These are phyloP conservation scores for Phytopythium chamaehyphon DNA, from an alignment of 352 stramenopile species.

Conservation along the genomic window DNA sequence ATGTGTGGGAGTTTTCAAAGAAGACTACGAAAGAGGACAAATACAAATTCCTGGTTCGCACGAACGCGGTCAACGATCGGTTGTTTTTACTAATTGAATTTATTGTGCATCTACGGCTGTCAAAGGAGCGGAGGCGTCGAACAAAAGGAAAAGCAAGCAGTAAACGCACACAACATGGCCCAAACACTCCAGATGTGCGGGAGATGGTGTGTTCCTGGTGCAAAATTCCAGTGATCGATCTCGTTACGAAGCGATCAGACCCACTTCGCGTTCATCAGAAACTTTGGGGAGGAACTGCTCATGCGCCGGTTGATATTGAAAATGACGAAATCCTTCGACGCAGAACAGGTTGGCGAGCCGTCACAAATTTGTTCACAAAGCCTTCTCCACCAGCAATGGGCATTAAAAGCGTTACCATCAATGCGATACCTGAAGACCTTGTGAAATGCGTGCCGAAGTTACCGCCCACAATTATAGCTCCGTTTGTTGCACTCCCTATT, in stretches of 20 bases:
- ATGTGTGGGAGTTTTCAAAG: conserved; percentile 79
- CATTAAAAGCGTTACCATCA: conserved; percentile 64
- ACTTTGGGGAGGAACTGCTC: conserved; percentile 60
- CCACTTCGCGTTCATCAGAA: conserved; percentile 51
- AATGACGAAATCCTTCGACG: conserved; percentile 67
- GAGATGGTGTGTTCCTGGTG: conserved; percentile 82
- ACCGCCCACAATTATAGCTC: conserved; percentile 61
- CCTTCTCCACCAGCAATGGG: conserved; percentile 46
- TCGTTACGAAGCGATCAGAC: conserved; percentile 43
- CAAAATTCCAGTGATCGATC: conserved; percentile 57
- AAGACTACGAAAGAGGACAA: conserved; percentile 71
- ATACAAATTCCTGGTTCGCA: conserved; percentile 82
- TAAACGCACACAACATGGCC: background rate
- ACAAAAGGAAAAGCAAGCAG: conserved; percentile 2
- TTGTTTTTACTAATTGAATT: conserved; percentile 73
- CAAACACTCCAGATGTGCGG: conserved; percentile 10
- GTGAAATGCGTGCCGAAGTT: conserved; percentile 49
- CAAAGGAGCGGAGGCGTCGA: conserved; percentile 14
- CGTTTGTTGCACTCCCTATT: conserved; percentile 60
- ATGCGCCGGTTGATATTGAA: conserved; percentile 64
- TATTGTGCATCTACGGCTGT: conserved; percentile 54
- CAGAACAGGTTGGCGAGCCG: conserved; percentile 63
- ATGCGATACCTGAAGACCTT: conserved; percentile 41
- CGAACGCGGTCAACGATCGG: conserved; percentile 62
- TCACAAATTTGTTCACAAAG: conserved; percentile 62